Evolutionary conservation across 83 land plant genomes (phyloP).

Genomic region (Picea mariana): DNA sequence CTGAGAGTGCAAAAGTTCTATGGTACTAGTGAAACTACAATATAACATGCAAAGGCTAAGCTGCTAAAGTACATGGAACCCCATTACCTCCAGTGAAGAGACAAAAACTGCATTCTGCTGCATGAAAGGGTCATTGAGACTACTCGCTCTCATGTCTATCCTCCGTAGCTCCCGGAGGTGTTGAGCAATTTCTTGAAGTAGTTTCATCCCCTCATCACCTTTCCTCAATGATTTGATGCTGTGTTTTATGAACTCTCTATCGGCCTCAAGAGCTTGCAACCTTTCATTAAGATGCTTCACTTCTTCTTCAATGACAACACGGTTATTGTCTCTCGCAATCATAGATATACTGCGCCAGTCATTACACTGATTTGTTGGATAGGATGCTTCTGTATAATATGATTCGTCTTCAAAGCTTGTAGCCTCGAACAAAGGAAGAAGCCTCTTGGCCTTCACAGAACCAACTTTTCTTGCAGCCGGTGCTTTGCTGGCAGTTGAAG

Average conservation of each 20-base stretch:
- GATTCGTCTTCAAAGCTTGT: conserved; percentile 16
- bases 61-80: not conserved
- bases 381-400: conserved; percentile 12
- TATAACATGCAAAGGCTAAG: not conserved
- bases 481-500: not conserved
- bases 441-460: conserved; percentile 25
- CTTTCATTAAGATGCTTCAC: conserved; percentile 32
- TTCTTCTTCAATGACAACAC: no score
- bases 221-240: conserved; percentile 26
- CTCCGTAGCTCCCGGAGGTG: conserved; percentile 43
- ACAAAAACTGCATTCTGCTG: conserved; percentile 12
- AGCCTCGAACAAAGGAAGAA: conserved; percentile 50
- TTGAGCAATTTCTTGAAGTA: conserved; percentile 37
- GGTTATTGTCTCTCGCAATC: no score
- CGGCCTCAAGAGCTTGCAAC: conserved; percentile 44
- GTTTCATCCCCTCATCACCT: conserved; percentile 44
- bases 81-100: conserved; percentile 10
- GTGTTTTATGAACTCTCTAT: conserved; percentile 32
- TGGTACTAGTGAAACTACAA: not conserved
- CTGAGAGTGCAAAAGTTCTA: not conserved
- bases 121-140: conserved; percentile 1
- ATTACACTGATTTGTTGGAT: not conserved
- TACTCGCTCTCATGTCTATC: conserved; percentile 21
- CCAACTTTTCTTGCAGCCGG: conserved; percentile 18
- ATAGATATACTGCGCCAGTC: no score